Conservation (phyloP, 2,329 filamentous ascomycete genomes). For the Diaporthe australafricana region DNA sequence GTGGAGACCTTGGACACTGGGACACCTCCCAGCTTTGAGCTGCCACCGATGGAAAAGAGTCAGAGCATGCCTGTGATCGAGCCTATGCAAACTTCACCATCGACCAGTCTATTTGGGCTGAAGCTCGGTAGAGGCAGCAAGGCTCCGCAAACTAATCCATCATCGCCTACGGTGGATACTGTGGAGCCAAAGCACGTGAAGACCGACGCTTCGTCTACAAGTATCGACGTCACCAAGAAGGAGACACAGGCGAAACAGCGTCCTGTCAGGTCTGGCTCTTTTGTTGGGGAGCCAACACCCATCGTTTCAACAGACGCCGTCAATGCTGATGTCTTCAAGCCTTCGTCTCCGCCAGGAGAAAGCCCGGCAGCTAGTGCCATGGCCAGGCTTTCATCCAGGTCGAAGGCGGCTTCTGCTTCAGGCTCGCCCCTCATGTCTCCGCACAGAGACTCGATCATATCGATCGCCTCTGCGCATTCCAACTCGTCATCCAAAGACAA, state of each 20-base stretch:
- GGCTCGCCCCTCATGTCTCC: conserved; percentile 52
- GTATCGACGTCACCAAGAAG: conserved; percentile 60
- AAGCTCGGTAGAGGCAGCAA: conserved; percentile 54
- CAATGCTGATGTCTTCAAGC: conserved; percentile 73
- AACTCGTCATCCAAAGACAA: conserved; percentile 61
- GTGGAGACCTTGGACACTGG: conserved; percentile 55
- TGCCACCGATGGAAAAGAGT: conserved; percentile 67
- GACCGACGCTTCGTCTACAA: conserved; percentile 58
- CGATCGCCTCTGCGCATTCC: conserved; percentile 59
- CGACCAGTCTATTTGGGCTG: conserved; percentile 62
- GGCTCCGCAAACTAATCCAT: conserved; percentile 24
- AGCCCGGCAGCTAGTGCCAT: conserved; percentile 72
- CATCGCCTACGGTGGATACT: conserved; percentile 28
- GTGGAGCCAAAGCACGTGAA: conserved; percentile 34
- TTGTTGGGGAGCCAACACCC: conserved; percentile 72
- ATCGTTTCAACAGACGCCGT: conserved; percentile 75
- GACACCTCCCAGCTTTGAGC: conserved; percentile 51
- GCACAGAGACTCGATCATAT: conserved; percentile 50
- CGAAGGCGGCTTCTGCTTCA: conserved; percentile 63
- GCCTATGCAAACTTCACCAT: conserved; percentile 48
- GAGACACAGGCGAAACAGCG: conserved; percentile 47
- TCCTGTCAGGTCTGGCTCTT: conserved; percentile 64
- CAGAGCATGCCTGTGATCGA: conserved; percentile 61
- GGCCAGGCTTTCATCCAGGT: conserved; percentile 74
- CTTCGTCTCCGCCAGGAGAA: conserved; percentile 67